These are phyloP conservation scores for Hypoxylon sp. DNA, from an alignment of 2,329 filamentous ascomycete genomes.

Conservation along the genomic window DNA sequence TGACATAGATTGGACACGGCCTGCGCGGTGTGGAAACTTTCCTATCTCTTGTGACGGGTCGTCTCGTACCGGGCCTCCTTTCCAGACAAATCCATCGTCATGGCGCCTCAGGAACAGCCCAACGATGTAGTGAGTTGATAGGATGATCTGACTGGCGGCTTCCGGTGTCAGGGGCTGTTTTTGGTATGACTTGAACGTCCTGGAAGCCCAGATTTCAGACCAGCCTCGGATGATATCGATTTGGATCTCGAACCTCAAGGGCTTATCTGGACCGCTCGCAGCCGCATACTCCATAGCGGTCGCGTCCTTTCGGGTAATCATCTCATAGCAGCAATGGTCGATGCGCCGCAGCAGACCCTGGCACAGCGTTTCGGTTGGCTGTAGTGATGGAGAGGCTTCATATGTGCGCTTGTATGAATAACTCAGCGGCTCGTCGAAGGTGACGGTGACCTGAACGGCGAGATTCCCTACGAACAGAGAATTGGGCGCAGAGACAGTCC, in stretches of 20 bases:
- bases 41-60: constrained; percentile 53
- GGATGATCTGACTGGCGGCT: constrained; percentile 59
- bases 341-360: constrained; percentile 63
- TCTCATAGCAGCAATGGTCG: constrained; percentile 63
- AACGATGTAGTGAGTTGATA: constrained; percentile 63
- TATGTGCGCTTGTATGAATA: constrained; percentile 61
- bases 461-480: constrained; percentile 48
- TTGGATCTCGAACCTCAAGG: constrained; percentile 61
- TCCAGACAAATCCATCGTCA: constrained; percentile 63
- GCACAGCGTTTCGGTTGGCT: constrained; percentile 60
- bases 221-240: constrained; percentile 60
- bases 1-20: constrained; percentile 58
- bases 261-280: constrained; percentile 55
- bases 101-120: constrained; percentile 63
- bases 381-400: constrained; percentile 58
- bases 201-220: constrained; percentile 57
- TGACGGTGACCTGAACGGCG: constrained; percentile 58
- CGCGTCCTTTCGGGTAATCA: constrained; percentile 65
- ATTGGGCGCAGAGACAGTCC: constrained; percentile 33
- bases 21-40: constrained; percentile 56
- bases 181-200: constrained; percentile 64
- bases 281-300: constrained; percentile 57
- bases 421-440: constrained; percentile 59
- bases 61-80: constrained; percentile 57
- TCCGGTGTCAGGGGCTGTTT: constrained; percentile 58